Evolutionary conservation across 495 filamentous ascomycete genomes (phyloP).

Genomic region (Xylaria grammica): DNA sequence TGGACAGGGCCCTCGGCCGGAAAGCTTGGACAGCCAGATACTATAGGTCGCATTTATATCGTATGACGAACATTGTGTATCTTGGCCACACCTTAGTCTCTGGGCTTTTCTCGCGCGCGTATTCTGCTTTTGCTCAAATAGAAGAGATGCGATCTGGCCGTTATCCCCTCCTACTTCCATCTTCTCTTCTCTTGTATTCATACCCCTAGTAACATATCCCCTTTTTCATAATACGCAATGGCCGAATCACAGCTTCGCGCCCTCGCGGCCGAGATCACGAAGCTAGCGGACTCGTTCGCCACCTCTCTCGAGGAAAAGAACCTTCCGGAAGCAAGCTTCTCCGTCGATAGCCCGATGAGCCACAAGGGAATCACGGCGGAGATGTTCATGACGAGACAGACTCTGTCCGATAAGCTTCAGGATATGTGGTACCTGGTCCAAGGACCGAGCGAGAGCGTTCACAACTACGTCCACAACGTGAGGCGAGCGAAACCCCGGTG

Average conservation of each 20-base stretch:
- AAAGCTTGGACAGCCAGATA: not conserved
- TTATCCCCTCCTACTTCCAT: not conserved
- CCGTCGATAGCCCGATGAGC: conserved; percentile 32
- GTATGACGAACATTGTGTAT: not conserved
- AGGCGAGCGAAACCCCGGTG: conserved; percentile 1
- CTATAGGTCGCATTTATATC: not conserved
- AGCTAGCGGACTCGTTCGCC: conserved; percentile 31
- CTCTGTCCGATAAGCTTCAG: conserved; percentile 27
- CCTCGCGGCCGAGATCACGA: conserved; percentile 35
- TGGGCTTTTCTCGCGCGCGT: not conserved
- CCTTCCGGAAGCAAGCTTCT: conserved; percentile 33
- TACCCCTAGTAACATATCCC: not conserved
- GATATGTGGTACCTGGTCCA: conserved; percentile 38
- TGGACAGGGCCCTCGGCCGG: not conserved
- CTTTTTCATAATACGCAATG: conserved; percentile 22
- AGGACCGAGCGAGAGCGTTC: conserved; percentile 37
- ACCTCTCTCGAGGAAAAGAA: conserved; percentile 32
- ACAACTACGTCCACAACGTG: conserved; percentile 36
- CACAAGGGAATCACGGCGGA: conserved; percentile 30
- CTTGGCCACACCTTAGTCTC: not conserved
- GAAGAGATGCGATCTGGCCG: not conserved
- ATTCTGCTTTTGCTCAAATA: not conserved
- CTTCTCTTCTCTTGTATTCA: not conserved
- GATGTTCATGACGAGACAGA: conserved; percentile 33
- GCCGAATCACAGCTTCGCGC: conserved; percentile 31